Conservation (phyloP, 2,329 filamentous ascomycete genomes). For the Polytolypa hystricis region DNA sequence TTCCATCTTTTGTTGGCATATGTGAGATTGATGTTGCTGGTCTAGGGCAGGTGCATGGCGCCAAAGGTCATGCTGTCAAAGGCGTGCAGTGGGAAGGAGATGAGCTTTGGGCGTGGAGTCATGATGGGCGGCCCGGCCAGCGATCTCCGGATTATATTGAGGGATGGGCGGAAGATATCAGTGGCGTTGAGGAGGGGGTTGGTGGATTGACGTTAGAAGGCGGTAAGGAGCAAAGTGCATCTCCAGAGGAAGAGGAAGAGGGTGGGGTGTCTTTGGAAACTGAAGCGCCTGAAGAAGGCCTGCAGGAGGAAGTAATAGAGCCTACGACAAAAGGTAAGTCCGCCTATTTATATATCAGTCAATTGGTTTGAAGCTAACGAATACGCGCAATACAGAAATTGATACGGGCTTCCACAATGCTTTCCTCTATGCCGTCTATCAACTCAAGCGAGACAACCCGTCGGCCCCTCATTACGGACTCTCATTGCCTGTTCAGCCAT, state of each 20-base stretch:
- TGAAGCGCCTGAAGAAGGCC: conserved; percentile 23
- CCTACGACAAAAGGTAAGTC: conserved; percentile 45
- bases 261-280: conserved; percentile 13
- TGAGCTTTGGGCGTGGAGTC: conserved; percentile 56
- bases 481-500: conserved; percentile 52
- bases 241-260: conserved; percentile 14
- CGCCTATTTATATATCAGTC: conserved; percentile 10
- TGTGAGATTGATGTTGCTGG: conserved; percentile 52
- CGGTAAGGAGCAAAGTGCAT: conserved; percentile 30
- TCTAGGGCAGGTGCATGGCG: conserved; percentile 45
- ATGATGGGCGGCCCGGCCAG: conserved; percentile 41
- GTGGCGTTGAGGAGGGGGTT: conserved; percentile 30
- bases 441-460: conserved; percentile 47
- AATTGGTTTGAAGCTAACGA: background rate
- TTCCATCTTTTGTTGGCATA: conserved; percentile 53
- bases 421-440: conserved; percentile 51
- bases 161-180: conserved; percentile 34
- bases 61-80: conserved; percentile 53
- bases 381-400: conserved; percentile 42
- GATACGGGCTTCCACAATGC: conserved; percentile 55
- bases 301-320: conserved; percentile 36
- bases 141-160: conserved; percentile 43
- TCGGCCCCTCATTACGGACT: conserved; percentile 43
- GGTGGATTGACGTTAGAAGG: conserved; percentile 32
- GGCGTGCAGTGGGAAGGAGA: conserved; percentile 58